phyloP scores from a whole-genome alignment of 2,329 filamentous ascomycete genomes.

The Penicillium occitanis region DNA sequence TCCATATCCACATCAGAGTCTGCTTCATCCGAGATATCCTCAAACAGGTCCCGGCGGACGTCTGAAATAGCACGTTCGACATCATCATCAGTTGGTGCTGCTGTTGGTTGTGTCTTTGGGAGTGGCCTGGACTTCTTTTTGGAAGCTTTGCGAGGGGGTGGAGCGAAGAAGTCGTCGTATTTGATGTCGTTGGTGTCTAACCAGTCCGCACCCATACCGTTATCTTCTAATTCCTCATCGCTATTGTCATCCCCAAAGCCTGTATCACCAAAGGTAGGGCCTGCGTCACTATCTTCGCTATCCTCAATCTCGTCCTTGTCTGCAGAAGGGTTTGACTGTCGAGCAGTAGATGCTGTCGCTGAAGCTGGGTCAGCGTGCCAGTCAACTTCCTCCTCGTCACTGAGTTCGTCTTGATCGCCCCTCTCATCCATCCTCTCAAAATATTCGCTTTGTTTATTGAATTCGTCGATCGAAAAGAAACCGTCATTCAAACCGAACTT shows the following conservation, averaged over 20 bases:
- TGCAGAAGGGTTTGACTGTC: conserved; percentile 26
- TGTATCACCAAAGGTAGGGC: conserved; percentile 80
- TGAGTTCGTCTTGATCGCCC: conserved; percentile 72
- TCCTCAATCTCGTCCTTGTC: conserved; percentile 61
- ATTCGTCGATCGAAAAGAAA: conserved; percentile 96
- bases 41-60: conserved; percentile 86
- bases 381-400: conserved; percentile 77
- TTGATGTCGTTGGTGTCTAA: conserved; percentile 83
- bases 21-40: conserved; percentile 67
- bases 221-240: conserved; percentile 58
- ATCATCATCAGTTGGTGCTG: conserved; percentile 60
- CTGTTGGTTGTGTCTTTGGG: conserved; percentile 52
- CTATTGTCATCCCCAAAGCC: conserved; percentile 65
- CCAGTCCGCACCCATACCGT: conserved; percentile 58
- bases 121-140: conserved; percentile 55
- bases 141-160: conserved; percentile 70
- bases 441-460: conserved; percentile 90
- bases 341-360: conserved; percentile 24
- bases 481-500: conserved; percentile 88
- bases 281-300: conserved; percentile 53
- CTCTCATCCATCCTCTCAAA: conserved; percentile 81
- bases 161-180: conserved; percentile 92
- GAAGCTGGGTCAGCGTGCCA: conserved; percentile 77
- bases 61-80: conserved; percentile 81
- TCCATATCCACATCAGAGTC: conserved; percentile 65